These are phyloP conservation scores for Elaeis oleifera DNA, from an alignment of 202 grass and related monocot genomes.

Conservation along the genomic window DNA sequence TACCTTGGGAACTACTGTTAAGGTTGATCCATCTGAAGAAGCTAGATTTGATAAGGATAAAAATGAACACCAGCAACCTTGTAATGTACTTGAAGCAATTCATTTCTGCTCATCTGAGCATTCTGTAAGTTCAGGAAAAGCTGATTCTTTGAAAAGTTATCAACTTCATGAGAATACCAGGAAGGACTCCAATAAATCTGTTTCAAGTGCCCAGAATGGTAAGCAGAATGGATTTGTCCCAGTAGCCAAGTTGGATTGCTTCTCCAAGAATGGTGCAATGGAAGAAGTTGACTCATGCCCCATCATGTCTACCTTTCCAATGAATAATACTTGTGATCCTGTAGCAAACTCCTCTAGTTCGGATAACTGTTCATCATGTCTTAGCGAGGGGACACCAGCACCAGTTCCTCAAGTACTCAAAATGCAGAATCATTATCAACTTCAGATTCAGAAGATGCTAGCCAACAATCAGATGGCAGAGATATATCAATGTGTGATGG, in stretches of 20 bases:
- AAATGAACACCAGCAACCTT: constrained; percentile 11
- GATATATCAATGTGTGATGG: not conserved
- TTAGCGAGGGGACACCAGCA: constrained; percentile 76
- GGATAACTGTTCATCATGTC: constrained; percentile 63
- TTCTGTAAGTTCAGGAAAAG: constrained; percentile 31
- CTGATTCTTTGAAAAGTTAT: constrained; percentile 26
- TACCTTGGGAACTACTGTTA: constrained; percentile 14
- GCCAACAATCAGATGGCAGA: constrained; percentile 40
- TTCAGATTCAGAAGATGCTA: constrained; percentile 76
- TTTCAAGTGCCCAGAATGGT: constrained; percentile 12
- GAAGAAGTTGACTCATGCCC: constrained; percentile 30
- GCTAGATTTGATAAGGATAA: constrained; percentile 18
- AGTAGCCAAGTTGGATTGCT: constrained; percentile 23
- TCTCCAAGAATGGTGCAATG: constrained; percentile 22
- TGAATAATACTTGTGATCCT: not conserved
- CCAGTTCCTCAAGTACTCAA: constrained; percentile 51
- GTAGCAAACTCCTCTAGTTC: constrained; percentile 39
- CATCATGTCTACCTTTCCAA: not conserved
- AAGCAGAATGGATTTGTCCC: constrained; percentile 23
- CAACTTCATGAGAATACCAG: constrained; percentile 4
- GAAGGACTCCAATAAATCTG: constrained; percentile 5
- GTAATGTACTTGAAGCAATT: constrained; percentile 13
- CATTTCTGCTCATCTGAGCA: constrained; percentile 18
- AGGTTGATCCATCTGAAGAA: constrained; percentile 24
- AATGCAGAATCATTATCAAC: constrained; percentile 64